Evolutionary conservation across 148 eudicot genomes (phyloP), one percentile per base, ranked within the genome.

Genomic region (Cornus florida): DNA sequence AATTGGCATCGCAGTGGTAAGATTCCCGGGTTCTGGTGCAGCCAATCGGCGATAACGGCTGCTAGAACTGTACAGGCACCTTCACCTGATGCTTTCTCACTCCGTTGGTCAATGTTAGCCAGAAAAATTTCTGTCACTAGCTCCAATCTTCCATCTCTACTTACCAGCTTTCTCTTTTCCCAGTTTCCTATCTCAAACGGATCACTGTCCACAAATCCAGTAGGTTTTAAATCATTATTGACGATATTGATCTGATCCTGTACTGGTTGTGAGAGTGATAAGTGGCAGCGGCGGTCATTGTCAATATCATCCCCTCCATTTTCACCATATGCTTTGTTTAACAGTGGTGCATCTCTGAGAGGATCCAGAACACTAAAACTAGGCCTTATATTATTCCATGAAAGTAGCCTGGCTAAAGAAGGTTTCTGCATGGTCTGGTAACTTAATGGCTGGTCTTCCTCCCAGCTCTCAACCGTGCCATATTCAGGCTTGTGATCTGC

Each of bases 21-120:
- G 60, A 72, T 13, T 64, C 48, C 62, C 12, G 83, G 83, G 72
- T 76, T 76, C 50, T 76, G 75, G 65, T 71, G 79, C 53, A 81
- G 79, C 83, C 83, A 81, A 62, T 81, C 79, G n/a, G 83, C 79
- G 28, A 81, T 76, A 32, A 81, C 76, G 13, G 67, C 66, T 7
- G 79, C 83, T 64, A 81, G 70, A 31, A 76, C 83, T 14, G 76
- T 76, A 68, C 83, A 81, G 64, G 83, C 83, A 14, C 79, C 83
- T 76, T 67, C 83, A 31, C 83, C 83, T 71, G 79, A 76, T 76
- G 83, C 83, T 66, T 76, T 76, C 70, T 76, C 72, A 53, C 79
- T 81, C 68, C 83, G 43, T 72, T 81, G 83, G 57, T 81, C 83
- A 71, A 81, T 81, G 32, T 76, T 70, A 66, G 83, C 83, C 7